These are phyloP conservation scores for Tripidium arundinaceum DNA, from an alignment of 202 grass and related monocot genomes.

Conservation along the genomic window DNA sequence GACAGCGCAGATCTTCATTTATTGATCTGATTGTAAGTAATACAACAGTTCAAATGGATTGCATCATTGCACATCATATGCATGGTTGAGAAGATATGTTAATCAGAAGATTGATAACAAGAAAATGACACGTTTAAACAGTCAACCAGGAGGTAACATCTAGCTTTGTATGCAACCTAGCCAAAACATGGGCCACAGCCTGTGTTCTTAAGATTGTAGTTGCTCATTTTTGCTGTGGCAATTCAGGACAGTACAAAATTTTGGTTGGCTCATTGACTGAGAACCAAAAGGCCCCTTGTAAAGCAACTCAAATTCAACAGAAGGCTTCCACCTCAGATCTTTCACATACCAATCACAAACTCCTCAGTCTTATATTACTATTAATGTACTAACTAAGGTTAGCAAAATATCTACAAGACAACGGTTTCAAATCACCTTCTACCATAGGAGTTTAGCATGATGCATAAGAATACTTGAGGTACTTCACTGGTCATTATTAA, in stretches of 20 bases:
- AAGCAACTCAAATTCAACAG: neutral
- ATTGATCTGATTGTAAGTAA: neutral
- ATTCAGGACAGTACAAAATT: neutral
- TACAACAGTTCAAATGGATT: neutral
- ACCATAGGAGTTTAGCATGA: neutral
- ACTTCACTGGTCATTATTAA: neutral
- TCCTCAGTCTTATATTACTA: neutral
- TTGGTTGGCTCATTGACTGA: neutral
- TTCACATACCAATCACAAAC: neutral
- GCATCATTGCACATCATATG: neutral
- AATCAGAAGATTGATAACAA: neutral
- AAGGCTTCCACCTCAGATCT: slow-evolving; percentile 1
- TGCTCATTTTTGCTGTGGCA: neutral
- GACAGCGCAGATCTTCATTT: neutral
- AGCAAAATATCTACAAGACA: neutral
- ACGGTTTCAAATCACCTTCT: neutral
- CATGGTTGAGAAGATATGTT: neutral
- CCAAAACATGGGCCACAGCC: neutral
- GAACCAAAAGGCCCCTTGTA: neutral
- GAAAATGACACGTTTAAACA: neutral
- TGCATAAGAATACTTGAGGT: neutral
- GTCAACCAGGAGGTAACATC: neutral
- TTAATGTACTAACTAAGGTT: neutral
- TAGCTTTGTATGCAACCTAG: neutral
- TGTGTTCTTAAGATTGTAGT: neutral